phyloP scores from a whole-genome alignment of 345 rosid genomes.

The Citrus reticulata region DNA sequence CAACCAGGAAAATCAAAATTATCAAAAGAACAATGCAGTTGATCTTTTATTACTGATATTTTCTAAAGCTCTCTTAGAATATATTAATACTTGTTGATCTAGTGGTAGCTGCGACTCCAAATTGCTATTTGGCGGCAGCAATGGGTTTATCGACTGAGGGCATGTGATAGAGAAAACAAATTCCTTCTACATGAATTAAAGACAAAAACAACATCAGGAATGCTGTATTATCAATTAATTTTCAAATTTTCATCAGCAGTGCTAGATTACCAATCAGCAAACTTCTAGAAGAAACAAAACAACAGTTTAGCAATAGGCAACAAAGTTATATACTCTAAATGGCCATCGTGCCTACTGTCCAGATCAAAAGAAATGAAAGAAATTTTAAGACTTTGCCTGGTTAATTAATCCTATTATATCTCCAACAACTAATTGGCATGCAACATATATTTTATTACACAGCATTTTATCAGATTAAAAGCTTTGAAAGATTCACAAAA shows the following conservation, averaged over 20 bases:
- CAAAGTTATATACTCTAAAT: too few relatives aligned
- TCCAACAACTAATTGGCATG: background rate
- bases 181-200: constrained; percentile 1
- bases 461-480: too few relatives aligned
- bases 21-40: too few relatives aligned
- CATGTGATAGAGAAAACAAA: background rate
- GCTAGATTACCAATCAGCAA: background rate
- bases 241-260: background rate
- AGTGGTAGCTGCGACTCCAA: background rate
- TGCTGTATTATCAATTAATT: background rate
- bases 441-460: too few relatives aligned
- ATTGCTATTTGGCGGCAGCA: background rate
- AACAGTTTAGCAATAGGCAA: background rate
- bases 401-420: background rate
- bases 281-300: too few relatives aligned
- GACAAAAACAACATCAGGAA: background rate
- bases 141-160: background rate
- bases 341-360: too few relatives aligned
- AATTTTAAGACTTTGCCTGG: background rate
- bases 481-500: too few relatives aligned
- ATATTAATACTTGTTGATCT: background rate
- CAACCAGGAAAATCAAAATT: too few relatives aligned
- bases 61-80: too few relatives aligned
- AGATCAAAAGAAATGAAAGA: background rate
- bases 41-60: too few relatives aligned